These are phyloP conservation scores for Vanderwaltozyma polyspora DNA, from an alignment of 805 yeast genomes.

Conservation along the genomic window DNA sequence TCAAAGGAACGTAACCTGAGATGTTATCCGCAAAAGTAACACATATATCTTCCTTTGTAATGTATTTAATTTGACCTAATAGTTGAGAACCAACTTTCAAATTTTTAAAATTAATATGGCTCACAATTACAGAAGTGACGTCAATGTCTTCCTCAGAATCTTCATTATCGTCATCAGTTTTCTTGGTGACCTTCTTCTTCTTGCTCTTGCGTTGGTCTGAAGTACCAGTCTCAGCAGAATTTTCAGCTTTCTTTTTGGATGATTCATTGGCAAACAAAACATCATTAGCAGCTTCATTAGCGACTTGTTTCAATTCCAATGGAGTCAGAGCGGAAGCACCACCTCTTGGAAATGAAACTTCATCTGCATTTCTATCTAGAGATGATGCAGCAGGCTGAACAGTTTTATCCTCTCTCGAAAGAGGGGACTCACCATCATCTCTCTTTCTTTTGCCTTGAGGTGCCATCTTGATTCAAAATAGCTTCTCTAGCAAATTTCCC, in stretches of 20 bases:
- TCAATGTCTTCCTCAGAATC: conserved; percentile 20
- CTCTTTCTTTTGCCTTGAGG: conserved; percentile 35
- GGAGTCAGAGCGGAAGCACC: conserved; percentile 82
- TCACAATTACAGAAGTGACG: conserved; percentile 33
- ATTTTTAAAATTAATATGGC: conserved; percentile 49
- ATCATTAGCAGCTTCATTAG: conserved; percentile 85
- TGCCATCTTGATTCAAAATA: not conserved
- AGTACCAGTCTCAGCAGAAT: conserved; percentile 4
- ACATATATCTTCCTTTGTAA: conserved; percentile 52
- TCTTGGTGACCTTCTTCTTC: conserved; percentile 28
- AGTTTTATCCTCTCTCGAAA: conserved; percentile 32
- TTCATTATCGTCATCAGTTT: conserved; percentile 18
- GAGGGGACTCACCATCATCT: conserved; percentile 37
- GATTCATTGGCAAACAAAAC: conserved; percentile 48
- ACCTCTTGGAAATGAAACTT: conserved; percentile 79
- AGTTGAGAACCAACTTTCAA: conserved; percentile 62
- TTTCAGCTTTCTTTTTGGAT: conserved; percentile 7
- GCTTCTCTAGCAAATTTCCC: not conserved
- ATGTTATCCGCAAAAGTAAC: conserved; percentile 73
- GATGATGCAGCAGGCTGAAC: conserved; percentile 29
- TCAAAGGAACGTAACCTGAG: conserved; percentile 66
- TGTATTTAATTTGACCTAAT: conserved; percentile 61
- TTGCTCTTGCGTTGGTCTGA: conserved; percentile 32
- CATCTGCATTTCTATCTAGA: conserved; percentile 28
- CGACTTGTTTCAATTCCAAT: conserved; percentile 81